phyloP scores from a whole-genome alignment of 2,329 filamentous ascomycete species.

The Fonsecaea pugnacius region DNA sequence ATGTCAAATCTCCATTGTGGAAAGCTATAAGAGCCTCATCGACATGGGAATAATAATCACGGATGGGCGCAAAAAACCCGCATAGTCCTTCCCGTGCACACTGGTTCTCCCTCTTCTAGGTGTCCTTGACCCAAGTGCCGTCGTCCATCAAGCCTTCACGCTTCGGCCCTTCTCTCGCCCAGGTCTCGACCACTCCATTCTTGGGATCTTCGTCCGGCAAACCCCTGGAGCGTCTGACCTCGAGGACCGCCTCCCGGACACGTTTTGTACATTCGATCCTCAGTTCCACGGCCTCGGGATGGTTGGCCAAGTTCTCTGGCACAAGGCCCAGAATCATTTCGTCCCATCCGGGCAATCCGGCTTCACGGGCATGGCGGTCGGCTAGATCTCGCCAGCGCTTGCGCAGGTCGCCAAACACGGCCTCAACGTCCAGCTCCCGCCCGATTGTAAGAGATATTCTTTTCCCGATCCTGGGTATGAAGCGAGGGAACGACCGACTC shows the following conservation, averaged over 20 bases:
- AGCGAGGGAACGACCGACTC: conserved; percentile 75
- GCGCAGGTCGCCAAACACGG: conserved; percentile 76
- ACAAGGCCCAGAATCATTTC: conserved; percentile 59
- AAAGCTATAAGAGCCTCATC: too few species aligned
- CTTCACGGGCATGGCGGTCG: conserved; percentile 27
- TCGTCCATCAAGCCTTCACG: conserved; percentile 63
- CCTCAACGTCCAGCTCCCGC: conserved; percentile 72
- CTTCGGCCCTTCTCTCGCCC: conserved; percentile 63
- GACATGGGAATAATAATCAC: too few species aligned
- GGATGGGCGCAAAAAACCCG: too few species aligned
- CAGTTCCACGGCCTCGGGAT: conserved; percentile 74
- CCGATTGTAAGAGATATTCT: conserved; percentile 77
- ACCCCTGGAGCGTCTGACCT: conserved; percentile 72
- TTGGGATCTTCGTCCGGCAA: conserved; percentile 80
- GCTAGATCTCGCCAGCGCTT: conserved; percentile 71
- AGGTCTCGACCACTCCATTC: conserved; percentile 78
- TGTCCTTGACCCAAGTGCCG: conserved; percentile 61
- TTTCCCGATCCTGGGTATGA: conserved; percentile 75
- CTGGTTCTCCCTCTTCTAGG: conserved; percentile 41
- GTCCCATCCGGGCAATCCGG: conserved; percentile 30
- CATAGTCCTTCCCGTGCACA: not conserved
- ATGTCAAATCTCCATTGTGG: too few species aligned
- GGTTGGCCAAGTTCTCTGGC: conserved; percentile 67
- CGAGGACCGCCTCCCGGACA: conserved; percentile 78
- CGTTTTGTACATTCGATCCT: conserved; percentile 79